Evolutionary conservation across 2,329 filamentous ascomycete genomes (phyloP), one percentile per base, ranked within the genome.

Genomic region (Botryotinia narcissicola): DNA sequence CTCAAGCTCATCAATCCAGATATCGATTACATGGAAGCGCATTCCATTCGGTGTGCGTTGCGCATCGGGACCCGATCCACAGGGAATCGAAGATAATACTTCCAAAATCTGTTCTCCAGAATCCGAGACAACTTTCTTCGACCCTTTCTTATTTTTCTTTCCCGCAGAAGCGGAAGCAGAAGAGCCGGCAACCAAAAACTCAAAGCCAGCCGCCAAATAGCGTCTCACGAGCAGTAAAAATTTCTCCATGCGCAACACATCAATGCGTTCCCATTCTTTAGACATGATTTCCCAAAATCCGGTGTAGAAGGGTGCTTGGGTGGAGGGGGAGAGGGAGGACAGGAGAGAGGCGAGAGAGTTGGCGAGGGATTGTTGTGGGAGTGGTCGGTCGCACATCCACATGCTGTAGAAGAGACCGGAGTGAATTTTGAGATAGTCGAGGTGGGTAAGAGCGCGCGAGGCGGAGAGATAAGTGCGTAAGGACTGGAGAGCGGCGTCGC

Each of bases 341-440:
- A 92, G 82, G 67, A 98, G 89, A 1, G 84, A 87, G 61, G 94
- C 92, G 72, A 98, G 91, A 75, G 95, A 91, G 77, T 87, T 84
- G 78, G 93, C 92, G 63, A 98, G 91, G 61, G 88, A 88, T 85
- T 97, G 94, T 85, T 98, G 95, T 4, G 93, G 91, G n/a, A 91
- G 84, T 18, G 94, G 91, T 66, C 94, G 93, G 86, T 98, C 95
- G 82, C 92, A 94, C 91, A 97, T 96, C 92, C 94, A 98, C 80
- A 96, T 89, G 80, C 91, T 92, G 86, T 94, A 98, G 86, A 96
- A 98, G 32, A 98, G 88, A 8, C 94, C 95, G 81, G 97, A 97
- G 94, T 94, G 97, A 77, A 98, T 88, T 85, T 97, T 97, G 75
- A 95, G 86, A 68, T 93, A 86, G 76, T 97, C 94, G 77, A 92